Evolutionary conservation across 441 rosid genomes (phyloP), one percentile per base, ranked within the genome.

Genomic region (Populus hybrid): DNA sequence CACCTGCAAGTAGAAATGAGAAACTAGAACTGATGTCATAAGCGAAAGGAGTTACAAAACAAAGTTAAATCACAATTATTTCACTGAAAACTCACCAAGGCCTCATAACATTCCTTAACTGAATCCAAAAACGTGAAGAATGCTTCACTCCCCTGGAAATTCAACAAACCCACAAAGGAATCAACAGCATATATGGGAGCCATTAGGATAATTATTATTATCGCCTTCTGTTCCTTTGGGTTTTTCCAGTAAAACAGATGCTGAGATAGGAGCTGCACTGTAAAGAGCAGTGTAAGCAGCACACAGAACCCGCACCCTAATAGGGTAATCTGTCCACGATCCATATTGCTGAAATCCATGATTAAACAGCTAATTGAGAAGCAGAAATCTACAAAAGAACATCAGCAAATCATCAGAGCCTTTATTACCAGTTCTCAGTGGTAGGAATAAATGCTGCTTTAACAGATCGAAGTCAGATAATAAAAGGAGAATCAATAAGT

Each of bases 211-310:
- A 94, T 94, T 35, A 95, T 85, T 8, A 95, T 7, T 26, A 95
- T 94, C 10, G 97, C 98, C 85, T 88, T 94, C 76, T 95, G 99
- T 80, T 95, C 97, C 86, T 94, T 95, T 0, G 99, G 97, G 73
- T 92, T 95, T 82, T 91, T 93, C 99, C 99, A 95, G 85, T 92
- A 85, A 79, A 85, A 86, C 18, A 94, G 86, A 87, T 95, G 97
- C 80, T 95, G 94, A 0, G 90, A 90, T 3, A 92, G 74, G 21
- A 95, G 93, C 88, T 91, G 94, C 54, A 90, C 30, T 32, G 97
- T 89, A 77, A 91, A 90, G 78, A 85, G 88, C 89, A 89, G 74
- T 0, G 97, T 83, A 24, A 85, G 81, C 90, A 92, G 78, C 61
- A 87, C 93, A 61, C 90, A 91, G 64, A 89, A 74, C 10, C 85